phyloP scores from a whole-genome alignment of 768 basidiomycete species.

The Chalciporus pseudorubinellus region DNA sequence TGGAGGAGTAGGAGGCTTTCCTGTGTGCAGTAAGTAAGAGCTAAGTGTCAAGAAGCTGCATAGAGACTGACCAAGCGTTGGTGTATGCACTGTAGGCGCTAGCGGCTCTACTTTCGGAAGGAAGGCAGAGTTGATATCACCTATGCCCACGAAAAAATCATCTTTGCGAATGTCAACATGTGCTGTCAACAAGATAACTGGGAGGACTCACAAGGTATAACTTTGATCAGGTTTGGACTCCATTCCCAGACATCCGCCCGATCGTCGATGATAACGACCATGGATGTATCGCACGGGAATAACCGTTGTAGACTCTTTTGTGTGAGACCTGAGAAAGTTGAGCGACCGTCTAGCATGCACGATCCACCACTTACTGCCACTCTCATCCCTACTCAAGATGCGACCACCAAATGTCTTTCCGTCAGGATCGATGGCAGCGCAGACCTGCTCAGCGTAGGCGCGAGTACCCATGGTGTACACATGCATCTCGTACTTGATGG shows the following conservation, averaged over 20 bases:
- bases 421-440: constrained; percentile 89
- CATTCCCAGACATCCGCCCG: constrained; percentile 98
- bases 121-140: constrained; percentile 96
- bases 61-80: constrained; percentile 24
- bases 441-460: constrained; percentile 94
- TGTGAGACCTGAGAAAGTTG: constrained; percentile 61
- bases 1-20: constrained; percentile 13
- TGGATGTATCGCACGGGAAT: constrained; percentile 95
- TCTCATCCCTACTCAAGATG: constrained; percentile 91
- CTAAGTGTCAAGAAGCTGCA: background rate
- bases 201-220: constrained; percentile 80
- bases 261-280: constrained; percentile 99
- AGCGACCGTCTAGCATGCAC: constrained; percentile 6
- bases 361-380: constrained; percentile 70
- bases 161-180: constrained; percentile 45
- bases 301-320: constrained; percentile 89
- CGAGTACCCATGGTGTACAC: constrained; percentile 99
- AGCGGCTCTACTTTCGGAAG: constrained; percentile 72
- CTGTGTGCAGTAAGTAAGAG: constrained; percentile 21
- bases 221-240: constrained; percentile 95
- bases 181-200: background rate
- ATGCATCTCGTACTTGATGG: constrained; percentile 93
- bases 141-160: constrained; percentile 97
- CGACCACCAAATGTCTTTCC: constrained; percentile 83
- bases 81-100: constrained; percentile 22